A percentile compares a stretch with the other conserved stretches of the same genome.
phyloP scores from a whole-genome alignment of 495 filamentous ascomycete species.

The Trichoderma orchidacearum region DNA sequence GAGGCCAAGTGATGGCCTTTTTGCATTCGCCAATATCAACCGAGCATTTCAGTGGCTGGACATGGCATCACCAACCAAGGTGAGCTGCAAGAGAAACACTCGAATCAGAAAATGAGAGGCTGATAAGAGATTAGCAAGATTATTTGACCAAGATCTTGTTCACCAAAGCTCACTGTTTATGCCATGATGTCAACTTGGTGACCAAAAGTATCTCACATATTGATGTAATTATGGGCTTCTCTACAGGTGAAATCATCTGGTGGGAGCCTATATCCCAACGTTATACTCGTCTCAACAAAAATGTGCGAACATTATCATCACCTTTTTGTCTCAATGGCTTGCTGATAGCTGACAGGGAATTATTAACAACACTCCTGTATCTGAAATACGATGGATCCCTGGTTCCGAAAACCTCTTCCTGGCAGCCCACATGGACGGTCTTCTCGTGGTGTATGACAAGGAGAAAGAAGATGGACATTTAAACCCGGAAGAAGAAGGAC shows the following conservation, averaged over 20 bases:
- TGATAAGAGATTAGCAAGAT: constrained; percentile 44
- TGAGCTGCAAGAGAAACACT: constrained; percentile 6
- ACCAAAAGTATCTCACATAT: constrained; percentile 71
- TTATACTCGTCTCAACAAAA: constrained; percentile 93
- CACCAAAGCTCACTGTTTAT: constrained; percentile 87
- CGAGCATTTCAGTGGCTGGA: constrained; percentile 70
- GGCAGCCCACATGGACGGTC: constrained; percentile 84
- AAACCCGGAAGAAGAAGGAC: constrained; percentile 27
- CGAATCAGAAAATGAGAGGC: background rate
- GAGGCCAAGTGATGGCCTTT: constrained; percentile 61
- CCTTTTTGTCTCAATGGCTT: background rate
- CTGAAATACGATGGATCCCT: constrained; percentile 84
- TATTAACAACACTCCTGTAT: constrained; percentile 74
- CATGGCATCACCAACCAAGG: constrained; percentile 42
- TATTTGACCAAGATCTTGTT: constrained; percentile 91
- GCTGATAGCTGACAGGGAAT: constrained; percentile 41
- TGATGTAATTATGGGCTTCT: constrained; percentile 90
- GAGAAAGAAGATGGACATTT: constrained; percentile 83
- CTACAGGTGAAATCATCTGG: constrained; percentile 94
- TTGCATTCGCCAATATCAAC: constrained; percentile 90
- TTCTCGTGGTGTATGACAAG: constrained; percentile 94
- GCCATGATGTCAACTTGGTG: constrained; percentile 78
- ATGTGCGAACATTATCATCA: constrained; percentile 33
- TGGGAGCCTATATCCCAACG: constrained; percentile 96
- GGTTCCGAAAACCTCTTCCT: constrained; percentile 90